phyloP scores from a whole-genome alignment of 1,139 yeast genomes.

The Pichia sp. region DNA sequence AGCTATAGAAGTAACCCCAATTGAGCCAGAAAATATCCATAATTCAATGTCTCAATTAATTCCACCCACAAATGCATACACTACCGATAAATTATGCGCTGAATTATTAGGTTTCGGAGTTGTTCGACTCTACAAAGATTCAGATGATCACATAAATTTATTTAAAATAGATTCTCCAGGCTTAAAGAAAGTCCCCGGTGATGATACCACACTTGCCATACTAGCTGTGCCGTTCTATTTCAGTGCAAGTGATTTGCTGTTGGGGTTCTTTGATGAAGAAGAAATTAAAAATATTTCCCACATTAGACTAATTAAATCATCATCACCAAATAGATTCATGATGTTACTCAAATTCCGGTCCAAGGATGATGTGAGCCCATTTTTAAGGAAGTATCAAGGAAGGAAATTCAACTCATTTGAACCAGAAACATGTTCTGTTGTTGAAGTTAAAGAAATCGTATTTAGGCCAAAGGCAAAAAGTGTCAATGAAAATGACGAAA shows the following conservation, averaged over 20 bases:
- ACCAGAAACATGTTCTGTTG: slow-evolving; percentile 81
- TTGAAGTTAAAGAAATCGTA: slow-evolving; percentile 62
- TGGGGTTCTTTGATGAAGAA: slow-evolving; percentile 74
- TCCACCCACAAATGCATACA: background rate
- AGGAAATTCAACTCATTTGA: slow-evolving; percentile 82
- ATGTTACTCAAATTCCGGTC: slow-evolving; percentile 74
- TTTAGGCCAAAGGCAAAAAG: slow-evolving; percentile 34
- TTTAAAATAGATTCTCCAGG: slow-evolving; percentile 19
- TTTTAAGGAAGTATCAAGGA: slow-evolving; percentile 70
- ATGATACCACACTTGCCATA: slow-evolving; percentile 70
- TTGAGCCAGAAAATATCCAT: slow-evolving; percentile 11
- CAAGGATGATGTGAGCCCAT: slow-evolving; percentile 53
- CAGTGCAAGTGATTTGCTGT: slow-evolving; percentile 70
- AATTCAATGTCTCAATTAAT: background rate
- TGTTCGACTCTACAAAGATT: slow-evolving; percentile 62
- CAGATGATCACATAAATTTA: slow-evolving; percentile 28
- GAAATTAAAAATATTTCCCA: slow-evolving; percentile 62
- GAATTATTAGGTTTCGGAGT: slow-evolving; percentile 70
- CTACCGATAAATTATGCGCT: slow-evolving; percentile 53
- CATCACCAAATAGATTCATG: slow-evolving; percentile 68
- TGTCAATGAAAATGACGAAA: slow-evolving; percentile 22
- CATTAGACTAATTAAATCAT: slow-evolving; percentile 68
- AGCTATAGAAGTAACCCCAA: slow-evolving; percentile 31
- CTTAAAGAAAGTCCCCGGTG: slow-evolving; percentile 37
- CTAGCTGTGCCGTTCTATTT: slow-evolving; percentile 87